Base-by-base conservation (phyloP, 2,329 filamentous ascomycete genomes). In the Calonectria pteridis region DNA sequence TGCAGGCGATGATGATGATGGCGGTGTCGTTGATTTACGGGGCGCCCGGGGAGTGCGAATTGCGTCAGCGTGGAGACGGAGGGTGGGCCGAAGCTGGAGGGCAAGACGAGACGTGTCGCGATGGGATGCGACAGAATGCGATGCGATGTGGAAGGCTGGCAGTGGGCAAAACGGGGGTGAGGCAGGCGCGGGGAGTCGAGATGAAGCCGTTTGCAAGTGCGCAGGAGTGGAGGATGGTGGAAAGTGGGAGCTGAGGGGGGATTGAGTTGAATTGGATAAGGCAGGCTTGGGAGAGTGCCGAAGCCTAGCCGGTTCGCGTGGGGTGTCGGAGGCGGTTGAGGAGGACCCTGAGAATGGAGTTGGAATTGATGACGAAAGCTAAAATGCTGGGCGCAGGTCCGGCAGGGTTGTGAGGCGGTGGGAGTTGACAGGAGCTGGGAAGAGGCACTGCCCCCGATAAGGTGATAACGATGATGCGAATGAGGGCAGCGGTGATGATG, bases 11-110 rank as follows among this genome's bases (percentile, higher is more conserved):
- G 75, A 51, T 74, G 76, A 50, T 43, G 73, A 37, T 77, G 76
- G 50, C 50, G 66, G 73, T 75, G 73, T 67, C 53, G 75, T 67
- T 40, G 73, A 77, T 75, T 71, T 74, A 75, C 63, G 46, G 69
- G 67, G 69, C 70, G 69, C 70, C 67, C 50, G 72, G 49, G 72
- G 67, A 72, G 58, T 72, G 73, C 73, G 73, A 77, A 81, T 82
- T 81, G 80, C 80, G 80, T 81, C 80, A 81, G 80, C 80, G 80
- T 77, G 79, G 79, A 77, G 78, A 76, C 63, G 76, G 37, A 23
- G 73, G 73, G 75, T 78, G 78, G 79, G 77, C 71, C 76, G 74
- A n/a, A 72, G 69, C 49, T 70, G 59, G 49, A 74, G 74, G 75
- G 68, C 43, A 40, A 67, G 65, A 23, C 53, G 72, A 76, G 51